Base-by-base conservation (phyloP, 108 stramenopile species). In the Fragilariopsis cylindrus region DNA sequence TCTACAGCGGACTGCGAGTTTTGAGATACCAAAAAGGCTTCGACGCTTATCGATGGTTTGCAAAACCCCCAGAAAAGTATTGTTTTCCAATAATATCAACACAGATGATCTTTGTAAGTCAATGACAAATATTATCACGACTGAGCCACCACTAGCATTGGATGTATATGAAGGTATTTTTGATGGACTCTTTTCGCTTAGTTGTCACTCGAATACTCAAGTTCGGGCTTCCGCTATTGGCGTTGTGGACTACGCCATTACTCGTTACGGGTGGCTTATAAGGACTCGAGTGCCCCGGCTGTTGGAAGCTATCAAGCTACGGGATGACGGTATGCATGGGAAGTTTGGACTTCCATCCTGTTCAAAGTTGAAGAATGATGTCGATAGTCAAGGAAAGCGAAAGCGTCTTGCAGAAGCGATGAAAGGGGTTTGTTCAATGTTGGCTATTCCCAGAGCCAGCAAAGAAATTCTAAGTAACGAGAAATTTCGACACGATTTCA, bases 191-290 rank as follows among this genome's bases (percentile, higher is more conserved):
- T 90, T 84, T 80, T 78, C 92, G 12, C 78, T 95, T 5, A 81
- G 89, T 8, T 95, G 92, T 72, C 94, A 95, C 68, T 84, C 94
- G 11, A 95, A 93, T 64, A 89, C 90, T 2, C 90, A 90, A 62
- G 92, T 95, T 16, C 81, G 94, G 57, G 87, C 90, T 40, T 79
- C 85, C 57, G 91, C 88, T 6, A 82, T 90, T 54, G 82, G 90
- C 0, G 81, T 86, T 15, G 85, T 88, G n/a, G 94, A 95, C 56
- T 92, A 89, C 62, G 83, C 88, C 7, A 75, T 95, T 30, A 90
- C 89, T 11, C 84, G 92, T 42, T 92, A 87, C 81, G 92, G 89
- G 16, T 95, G 91, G 90, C 72, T 93, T n/a, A 68, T 85, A 41
- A 76, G 70, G 54, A 76, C 82, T 7, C 77, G 90, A 48, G 76